Conservation (phyloP, 2,329 filamentous ascomycete genomes). For the Verticillium albo-atrum region DNA sequence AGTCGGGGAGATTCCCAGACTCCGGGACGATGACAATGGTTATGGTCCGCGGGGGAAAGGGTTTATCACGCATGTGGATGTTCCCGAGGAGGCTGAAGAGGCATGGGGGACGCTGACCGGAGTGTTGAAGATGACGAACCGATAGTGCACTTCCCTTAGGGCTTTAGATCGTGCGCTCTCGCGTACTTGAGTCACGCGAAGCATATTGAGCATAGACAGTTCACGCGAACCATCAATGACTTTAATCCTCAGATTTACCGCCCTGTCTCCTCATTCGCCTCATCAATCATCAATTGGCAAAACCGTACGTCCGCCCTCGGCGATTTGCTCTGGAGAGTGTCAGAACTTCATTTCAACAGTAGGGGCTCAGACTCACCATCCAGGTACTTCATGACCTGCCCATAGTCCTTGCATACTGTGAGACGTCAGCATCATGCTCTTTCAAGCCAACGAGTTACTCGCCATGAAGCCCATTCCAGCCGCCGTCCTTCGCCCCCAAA, state of each 20-base stretch:
- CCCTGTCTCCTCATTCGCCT: no score
- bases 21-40: constrained; percentile 34
- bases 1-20: constrained; percentile 35
- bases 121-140: background rate
- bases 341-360: background rate
- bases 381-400: constrained; percentile 29
- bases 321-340: constrained; percentile 14
- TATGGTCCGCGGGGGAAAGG: constrained; percentile 38
- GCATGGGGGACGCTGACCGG: constrained; percentile 20
- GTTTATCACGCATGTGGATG: constrained; percentile 38
- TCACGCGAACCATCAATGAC: no score
- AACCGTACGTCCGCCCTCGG: constrained; percentile 15
- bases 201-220: no score
- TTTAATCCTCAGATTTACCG: no score
- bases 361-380: no score
- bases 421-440: background rate
- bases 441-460: constrained; percentile 3
- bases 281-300: constrained; percentile 16
- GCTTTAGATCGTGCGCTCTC: no score
- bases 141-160: background rate
- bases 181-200: no score
- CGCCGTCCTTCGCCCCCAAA: constrained; percentile 28
- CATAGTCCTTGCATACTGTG: constrained; percentile 32
- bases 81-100: constrained; percentile 27
- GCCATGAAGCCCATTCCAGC: constrained; percentile 37